phyloP scores from a whole-genome alignment of 345 rosid genomes.

The Salix dunnii region DNA sequence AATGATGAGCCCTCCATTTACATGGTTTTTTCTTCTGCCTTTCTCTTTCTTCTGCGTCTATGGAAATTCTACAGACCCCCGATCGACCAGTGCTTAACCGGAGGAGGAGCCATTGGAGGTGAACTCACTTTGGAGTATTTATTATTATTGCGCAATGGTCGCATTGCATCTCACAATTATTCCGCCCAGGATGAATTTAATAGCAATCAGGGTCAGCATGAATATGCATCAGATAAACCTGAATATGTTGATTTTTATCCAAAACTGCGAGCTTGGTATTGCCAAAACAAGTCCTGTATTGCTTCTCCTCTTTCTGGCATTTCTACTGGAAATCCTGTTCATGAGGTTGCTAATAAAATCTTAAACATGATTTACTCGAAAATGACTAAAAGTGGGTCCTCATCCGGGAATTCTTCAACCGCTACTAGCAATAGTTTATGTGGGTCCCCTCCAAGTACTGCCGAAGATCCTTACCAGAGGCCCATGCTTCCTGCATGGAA shows the following conservation, averaged over 20 bases:
- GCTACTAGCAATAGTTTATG: constrained; percentile 27
- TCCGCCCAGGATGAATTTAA: constrained; percentile 24
- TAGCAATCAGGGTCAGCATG: constrained; percentile 16
- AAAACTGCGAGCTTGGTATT: constrained; percentile 62
- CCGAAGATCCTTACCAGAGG: constrained; percentile 46
- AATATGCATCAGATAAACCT: constrained; percentile 31
- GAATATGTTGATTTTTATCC: constrained; percentile 50
- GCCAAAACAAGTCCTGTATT: constrained; percentile 57
- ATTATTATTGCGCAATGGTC: constrained; percentile 45
- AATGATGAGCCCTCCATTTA: constrained; percentile 45
- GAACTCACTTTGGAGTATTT: constrained; percentile 60
- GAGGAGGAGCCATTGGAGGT: constrained; percentile 36
- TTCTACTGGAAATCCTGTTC: constrained; percentile 47
- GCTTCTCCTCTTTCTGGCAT: constrained; percentile 57
- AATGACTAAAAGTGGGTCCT: constrained; percentile 37
- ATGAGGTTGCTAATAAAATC: constrained; percentile 53
- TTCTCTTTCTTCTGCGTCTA: constrained; percentile 66
- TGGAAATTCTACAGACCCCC: constrained; percentile 72
- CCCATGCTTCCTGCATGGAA: constrained; percentile 69
- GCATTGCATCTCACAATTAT: constrained; percentile 28
- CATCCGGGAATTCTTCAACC: constrained; percentile 40
- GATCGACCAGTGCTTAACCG: constrained; percentile 35
- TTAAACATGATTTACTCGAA: constrained; percentile 54
- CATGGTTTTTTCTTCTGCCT: constrained; percentile 61
- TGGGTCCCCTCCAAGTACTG: constrained; percentile 37